Conservation (phyloP, 371 early-diverging fungal genomes). For the Rhizomucor miehei region DNA sequence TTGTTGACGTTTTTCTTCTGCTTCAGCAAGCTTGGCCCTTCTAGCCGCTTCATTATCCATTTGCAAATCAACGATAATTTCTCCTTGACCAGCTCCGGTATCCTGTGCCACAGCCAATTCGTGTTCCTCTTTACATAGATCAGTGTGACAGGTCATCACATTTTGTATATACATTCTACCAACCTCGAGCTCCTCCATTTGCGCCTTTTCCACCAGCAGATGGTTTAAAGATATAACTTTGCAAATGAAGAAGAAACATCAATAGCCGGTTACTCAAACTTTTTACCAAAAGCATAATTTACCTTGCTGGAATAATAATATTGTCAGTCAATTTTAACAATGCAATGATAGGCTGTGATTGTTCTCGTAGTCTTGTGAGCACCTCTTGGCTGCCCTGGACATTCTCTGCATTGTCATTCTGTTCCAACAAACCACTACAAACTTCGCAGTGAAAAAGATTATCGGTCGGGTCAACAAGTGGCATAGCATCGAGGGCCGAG, state of each 20-base stretch:
- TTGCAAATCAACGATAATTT: constrained; percentile 78
- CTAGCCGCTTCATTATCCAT: constrained; percentile 72
- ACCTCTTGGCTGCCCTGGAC: constrained; percentile 46
- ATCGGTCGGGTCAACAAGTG: constrained; percentile 46
- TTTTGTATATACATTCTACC: not conserved
- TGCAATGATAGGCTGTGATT: constrained; percentile 78
- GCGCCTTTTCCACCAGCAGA: constrained; percentile 17
- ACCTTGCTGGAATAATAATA: constrained; percentile 63
- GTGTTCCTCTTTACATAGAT: constrained; percentile 27
- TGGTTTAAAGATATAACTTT: constrained; percentile 45
- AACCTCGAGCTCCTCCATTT: constrained; percentile 25
- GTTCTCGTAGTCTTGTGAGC: constrained; percentile 62
- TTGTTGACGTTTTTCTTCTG: constrained; percentile 71
- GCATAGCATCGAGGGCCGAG: constrained; percentile 54
- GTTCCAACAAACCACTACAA: constrained; percentile 58
- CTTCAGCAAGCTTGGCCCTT: constrained; percentile 65
- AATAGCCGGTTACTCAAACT: too few species aligned
- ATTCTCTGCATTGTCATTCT: constrained; percentile 66
- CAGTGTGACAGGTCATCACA: too few species aligned
- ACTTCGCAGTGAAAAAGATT: constrained; percentile 60
- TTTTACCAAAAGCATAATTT: constrained; percentile 13
- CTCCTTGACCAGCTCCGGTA: constrained; percentile 70
- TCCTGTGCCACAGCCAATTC: constrained; percentile 72
- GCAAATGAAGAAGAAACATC: constrained; percentile 1
- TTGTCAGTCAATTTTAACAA: constrained; percentile 82